Evolutionary conservation across 192 early-diverging fungal genomes (phyloP), one percentile per base, ranked within the genome.

Genomic region (Linnemannia hyalina): DNA sequence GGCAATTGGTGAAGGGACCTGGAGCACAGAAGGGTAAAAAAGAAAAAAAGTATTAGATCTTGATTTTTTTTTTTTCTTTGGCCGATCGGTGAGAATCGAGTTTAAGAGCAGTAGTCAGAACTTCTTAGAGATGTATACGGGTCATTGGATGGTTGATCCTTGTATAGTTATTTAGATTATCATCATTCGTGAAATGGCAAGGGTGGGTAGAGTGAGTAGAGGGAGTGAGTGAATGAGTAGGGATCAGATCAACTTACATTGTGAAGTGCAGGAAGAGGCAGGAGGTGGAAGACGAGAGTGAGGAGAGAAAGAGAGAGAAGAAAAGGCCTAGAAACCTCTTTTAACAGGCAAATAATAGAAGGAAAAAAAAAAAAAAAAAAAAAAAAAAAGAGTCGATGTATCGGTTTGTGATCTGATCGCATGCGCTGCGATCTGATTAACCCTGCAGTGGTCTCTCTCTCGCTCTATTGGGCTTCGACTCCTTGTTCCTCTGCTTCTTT

Each of bases 41-140:
- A n/a, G n/a, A 63, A 32, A 32, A 11, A 65, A 26, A 32, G 10
- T 9, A 29, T 65, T 65, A 65, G 29, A 65, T 10, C 60, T 32
- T 23, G 29, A n/a, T 9, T 26, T 13, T 4, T 32, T 11, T 15
- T 10, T 65, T 75, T 54, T 38, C 11, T 36, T 52, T 78, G 32
- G 4, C 6, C 38, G 49, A 16, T 52, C 15, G 49, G 3, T 22
- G 49, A 52, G 15, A 52, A 20, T 52, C 20, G 15, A 18, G 47
- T 16, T 35, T 57, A 15, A 22, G 32, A 76, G 60, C n/a, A 77
- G 47, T 20, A 68, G 80, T 86, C 84, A 86, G 84, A 86, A 86
- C 84, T 86, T 86, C 84, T 86, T 86, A 86, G 84, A 86, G 84
- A 86, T 81, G 41, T 86, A 86, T 77, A 80, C 75, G 84, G 65